Evolutionary conservation across 2,329 filamentous ascomycete genomes (phyloP).

Genomic region (Coniochaeta ligniaria): DNA sequence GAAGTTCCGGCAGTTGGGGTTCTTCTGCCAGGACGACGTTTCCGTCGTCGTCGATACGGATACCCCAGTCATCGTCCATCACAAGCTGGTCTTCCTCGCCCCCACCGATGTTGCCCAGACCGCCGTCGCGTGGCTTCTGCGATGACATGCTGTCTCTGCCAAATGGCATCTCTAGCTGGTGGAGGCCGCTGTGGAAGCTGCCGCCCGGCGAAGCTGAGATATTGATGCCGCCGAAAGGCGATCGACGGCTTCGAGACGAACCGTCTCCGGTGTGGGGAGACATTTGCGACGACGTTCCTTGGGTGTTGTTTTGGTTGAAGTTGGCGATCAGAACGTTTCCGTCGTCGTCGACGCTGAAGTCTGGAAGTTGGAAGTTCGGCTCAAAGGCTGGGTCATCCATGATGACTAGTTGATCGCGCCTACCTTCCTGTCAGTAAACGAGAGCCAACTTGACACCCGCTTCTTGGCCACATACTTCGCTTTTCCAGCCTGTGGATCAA

Average conservation of each 20-base stretch:
- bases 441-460: background rate
- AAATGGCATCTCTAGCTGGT: constrained; percentile 9
- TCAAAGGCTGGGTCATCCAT: constrained; percentile 78
- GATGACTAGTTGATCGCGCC: constrained; percentile 68
- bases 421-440: constrained; percentile 26
- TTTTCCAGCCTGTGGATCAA: constrained; percentile 66
- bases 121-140: constrained; percentile 18
- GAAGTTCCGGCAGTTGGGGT: constrained; percentile 35
- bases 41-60: constrained; percentile 45
- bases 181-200: constrained; percentile 5
- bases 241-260: constrained; percentile 16
- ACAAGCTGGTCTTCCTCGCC: constrained; percentile 26
- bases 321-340: constrained; percentile 22
- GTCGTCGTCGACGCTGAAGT: constrained; percentile 39
- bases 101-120: constrained; percentile 22
- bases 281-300: constrained; percentile 33
- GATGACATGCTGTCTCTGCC: constrained; percentile 6
- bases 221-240: constrained; percentile 6
- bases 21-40: constrained; percentile 39
- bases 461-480: constrained; percentile 50
- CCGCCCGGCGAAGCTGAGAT: constrained; percentile 10
- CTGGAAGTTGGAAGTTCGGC: constrained; percentile 55
- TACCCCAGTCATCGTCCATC: constrained; percentile 29
- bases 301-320: constrained; percentile 26
- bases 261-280: constrained; percentile 30